Evolutionary conservation across 164 flowering plant genomes (phyloP).

Genomic region (Cinnamomum chago): DNA sequence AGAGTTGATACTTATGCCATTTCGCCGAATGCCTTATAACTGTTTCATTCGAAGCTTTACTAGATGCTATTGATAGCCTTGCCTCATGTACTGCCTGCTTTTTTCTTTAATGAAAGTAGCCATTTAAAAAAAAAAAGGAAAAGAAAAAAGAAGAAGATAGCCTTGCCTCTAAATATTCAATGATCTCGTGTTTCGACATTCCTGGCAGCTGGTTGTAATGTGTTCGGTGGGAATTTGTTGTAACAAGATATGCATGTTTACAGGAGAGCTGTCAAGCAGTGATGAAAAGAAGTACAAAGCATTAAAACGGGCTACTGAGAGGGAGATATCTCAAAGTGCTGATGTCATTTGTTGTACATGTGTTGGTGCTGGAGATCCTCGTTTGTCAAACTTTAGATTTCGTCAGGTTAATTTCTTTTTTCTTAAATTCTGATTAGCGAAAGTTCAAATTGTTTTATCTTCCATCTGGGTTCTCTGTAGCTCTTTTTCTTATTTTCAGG

Average conservation of each 20-base stretch:
- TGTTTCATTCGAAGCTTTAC: too few species aligned
- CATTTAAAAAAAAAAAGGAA: too few species aligned
- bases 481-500: conserved; percentile 35
- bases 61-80: too few species aligned
- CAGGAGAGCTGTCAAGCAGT: conserved; percentile 93
- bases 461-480: background rate
- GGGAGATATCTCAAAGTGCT: conserved; percentile 99
- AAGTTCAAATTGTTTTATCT: background rate
- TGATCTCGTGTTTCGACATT: too few species aligned
- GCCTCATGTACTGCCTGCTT: too few species aligned
- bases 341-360: conserved; percentile 99
- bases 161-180: too few species aligned
- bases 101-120: too few species aligned
- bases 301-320: conserved; percentile 91
- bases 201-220: too few species aligned
- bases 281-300: conserved; percentile 99
- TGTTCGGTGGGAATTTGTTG: too few species aligned
- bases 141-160: too few species aligned
- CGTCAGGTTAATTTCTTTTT: conserved; percentile 65
- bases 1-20: too few species aligned
- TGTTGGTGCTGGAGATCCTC: conserved; percentile 99
- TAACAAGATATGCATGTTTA: background rate
- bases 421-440: background rate
- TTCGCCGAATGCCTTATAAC: too few species aligned
- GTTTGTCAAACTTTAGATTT: conserved; percentile 90